phyloP scores from a whole-genome alignment of 1,284 basidiomycete genomes.

The Ganoderma lingzhi region DNA sequence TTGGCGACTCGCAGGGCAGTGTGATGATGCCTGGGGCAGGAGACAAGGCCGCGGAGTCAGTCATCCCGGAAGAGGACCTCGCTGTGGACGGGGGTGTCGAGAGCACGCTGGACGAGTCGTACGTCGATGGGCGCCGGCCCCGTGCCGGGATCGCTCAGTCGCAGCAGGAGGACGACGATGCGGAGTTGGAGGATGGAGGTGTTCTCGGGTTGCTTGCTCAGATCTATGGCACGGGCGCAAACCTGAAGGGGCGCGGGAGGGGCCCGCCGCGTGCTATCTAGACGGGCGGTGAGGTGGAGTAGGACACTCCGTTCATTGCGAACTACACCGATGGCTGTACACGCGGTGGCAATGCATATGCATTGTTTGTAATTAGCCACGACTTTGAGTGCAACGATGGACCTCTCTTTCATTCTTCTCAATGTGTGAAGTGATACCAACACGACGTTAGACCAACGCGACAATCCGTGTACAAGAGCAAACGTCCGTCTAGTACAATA shows the following conservation, averaged over 20 bases:
- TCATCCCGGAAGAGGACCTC: constrained; percentile 55
- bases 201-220: constrained; percentile 80
- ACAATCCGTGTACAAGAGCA: neutral
- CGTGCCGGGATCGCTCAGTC: constrained; percentile 51
- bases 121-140: constrained; percentile 60
- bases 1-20: constrained; percentile 78
- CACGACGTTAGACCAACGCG: neutral
- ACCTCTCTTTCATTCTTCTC: neutral
- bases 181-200: constrained; percentile 68
- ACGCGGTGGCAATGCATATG: neutral
- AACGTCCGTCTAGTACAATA: neutral
- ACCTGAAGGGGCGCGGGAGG: constrained; percentile 44
- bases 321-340: neutral
- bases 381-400: neutral
- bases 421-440: neutral
- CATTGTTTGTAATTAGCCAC: neutral
- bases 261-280: constrained; percentile 58
- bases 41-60: constrained; percentile 29
- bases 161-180: constrained; percentile 63
- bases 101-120: constrained; percentile 72
- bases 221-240: constrained; percentile 73
- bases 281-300: neutral
- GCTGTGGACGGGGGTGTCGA: constrained; percentile 62
- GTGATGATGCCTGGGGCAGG: constrained; percentile 35
- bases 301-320: neutral